Evolutionary conservation across 1,284 basidiomycete species (phyloP).

Genomic region (Marasmius oreades): DNA sequence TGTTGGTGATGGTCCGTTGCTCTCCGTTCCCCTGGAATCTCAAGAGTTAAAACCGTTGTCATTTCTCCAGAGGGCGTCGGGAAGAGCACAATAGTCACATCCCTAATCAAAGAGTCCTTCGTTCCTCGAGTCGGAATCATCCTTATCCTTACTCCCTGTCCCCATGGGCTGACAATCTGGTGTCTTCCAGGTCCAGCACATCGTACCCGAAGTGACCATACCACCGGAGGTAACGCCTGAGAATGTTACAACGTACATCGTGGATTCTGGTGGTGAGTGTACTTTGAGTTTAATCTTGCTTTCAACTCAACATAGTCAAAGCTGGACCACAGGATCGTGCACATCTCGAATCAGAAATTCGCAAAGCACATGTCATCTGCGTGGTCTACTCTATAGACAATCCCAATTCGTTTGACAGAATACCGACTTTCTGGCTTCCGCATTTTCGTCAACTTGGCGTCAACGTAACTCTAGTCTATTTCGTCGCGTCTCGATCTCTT

Average conservation of each 20-base stretch:
- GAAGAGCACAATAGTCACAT: conserved; percentile 93
- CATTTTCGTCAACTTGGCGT: conserved; percentile 93
- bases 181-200: conserved; percentile 72
- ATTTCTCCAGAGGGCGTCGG: conserved; percentile 77
- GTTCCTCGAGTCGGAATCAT: conserved; percentile 72
- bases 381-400: conserved; percentile 97
- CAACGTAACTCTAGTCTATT: conserved; percentile 55
- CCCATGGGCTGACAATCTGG: conserved; percentile 11
- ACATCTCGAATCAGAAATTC: conserved; percentile 92
- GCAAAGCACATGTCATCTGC: conserved; percentile 96
- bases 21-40: conserved; percentile 11
- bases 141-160: conserved; percentile 1
- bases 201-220: conserved; percentile 94
- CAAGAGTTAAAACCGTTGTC: conserved; percentile 14
- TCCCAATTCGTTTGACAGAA: conserved; percentile 93
- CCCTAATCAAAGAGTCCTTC: conserved; percentile 92
- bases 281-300: conserved; percentile 6
- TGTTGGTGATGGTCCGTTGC: conserved; percentile 80
- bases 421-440: conserved; percentile 99
- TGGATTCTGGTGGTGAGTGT: conserved; percentile 86
- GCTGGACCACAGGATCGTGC: conserved; percentile 77
- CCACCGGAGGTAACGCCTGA: conserved; percentile 94
- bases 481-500: conserved; percentile 7
- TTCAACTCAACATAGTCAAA: conserved; percentile 24
- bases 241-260: conserved; percentile 94